These are phyloP conservation scores for Hymenoscyphus albidus DNA, from an alignment of 2,329 filamentous ascomycete species.

Conservation along the genomic window DNA sequence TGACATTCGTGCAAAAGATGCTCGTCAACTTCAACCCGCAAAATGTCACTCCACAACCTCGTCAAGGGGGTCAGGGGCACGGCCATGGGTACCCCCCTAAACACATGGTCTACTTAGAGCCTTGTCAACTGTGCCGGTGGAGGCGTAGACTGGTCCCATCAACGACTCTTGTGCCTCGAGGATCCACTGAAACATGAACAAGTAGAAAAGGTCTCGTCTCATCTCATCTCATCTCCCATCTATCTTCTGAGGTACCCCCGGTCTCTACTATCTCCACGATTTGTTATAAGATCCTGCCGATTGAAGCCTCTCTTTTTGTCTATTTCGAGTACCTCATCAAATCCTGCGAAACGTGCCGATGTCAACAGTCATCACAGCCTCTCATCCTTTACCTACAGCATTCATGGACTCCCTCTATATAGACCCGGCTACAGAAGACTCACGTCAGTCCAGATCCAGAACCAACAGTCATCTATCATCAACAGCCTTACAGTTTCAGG, in stretches of 20 bases:
- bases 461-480: slow-evolving; percentile 33
- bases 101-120: slow-evolving; percentile 24
- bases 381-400: slow-evolving; percentile 17
- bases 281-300: slow-evolving; percentile 24
- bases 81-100: background rate
- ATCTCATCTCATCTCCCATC: slow-evolving; percentile 23
- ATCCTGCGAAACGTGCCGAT: slow-evolving; percentile 30
- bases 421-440: slow-evolving; percentile 32
- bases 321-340: slow-evolving; percentile 29
- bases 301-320: slow-evolving; percentile 18
- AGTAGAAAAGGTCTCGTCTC: slow-evolving; percentile 31
- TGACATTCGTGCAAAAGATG: background rate
- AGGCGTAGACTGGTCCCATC: background rate
- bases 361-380: slow-evolving; percentile 31
- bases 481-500: slow-evolving; percentile 31
- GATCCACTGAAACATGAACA: slow-evolving; percentile 27
- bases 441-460: slow-evolving; percentile 35
- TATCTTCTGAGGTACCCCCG: slow-evolving; percentile 16
- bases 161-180: slow-evolving; percentile 23
- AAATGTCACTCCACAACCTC: background rate
- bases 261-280: slow-evolving; percentile 22
- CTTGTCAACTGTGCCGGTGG: slow-evolving; percentile 24
- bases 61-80: slow-evolving; percentile 1
- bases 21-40: background rate
- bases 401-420: slow-evolving; percentile 35